Conservation (phyloP, 2,329 filamentous ascomycete species). For the Fusarium sp. region DNA sequence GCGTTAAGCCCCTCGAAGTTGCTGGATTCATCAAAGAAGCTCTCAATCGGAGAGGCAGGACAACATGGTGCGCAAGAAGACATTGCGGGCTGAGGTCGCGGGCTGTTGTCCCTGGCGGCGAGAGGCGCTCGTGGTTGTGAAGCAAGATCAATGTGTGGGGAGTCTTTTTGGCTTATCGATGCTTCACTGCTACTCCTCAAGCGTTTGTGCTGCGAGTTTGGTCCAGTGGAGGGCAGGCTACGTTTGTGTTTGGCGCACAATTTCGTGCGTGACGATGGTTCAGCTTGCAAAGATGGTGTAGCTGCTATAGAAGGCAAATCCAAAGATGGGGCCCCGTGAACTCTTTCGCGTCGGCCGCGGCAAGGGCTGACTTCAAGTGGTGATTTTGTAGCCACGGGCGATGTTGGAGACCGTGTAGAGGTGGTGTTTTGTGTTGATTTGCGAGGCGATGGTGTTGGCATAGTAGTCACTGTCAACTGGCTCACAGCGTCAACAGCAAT, state of each 20-base stretch:
- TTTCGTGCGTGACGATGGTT: not conserved
- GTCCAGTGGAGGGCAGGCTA: not conserved
- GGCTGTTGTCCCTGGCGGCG: conserved; percentile 39
- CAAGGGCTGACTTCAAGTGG: not conserved
- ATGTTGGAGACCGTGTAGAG: conserved; percentile 27
- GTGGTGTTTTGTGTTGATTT: conserved; percentile 42
- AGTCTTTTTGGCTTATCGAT: not conserved
- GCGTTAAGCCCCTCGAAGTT: not conserved
- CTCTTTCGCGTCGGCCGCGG: not conserved
- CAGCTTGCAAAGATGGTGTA: conserved; percentile 14
- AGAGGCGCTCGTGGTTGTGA: conserved; percentile 35
- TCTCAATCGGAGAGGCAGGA: not conserved
- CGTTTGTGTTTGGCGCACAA: not conserved
- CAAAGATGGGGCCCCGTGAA: not conserved
- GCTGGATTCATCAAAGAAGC: not conserved
- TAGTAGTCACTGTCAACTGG: conserved; percentile 56
- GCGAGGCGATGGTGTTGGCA: conserved; percentile 49
- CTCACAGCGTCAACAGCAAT: conserved; percentile 56
- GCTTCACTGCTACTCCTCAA: conserved; percentile 7
- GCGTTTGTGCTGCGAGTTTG: conserved; percentile 33
- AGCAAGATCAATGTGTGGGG: not conserved
- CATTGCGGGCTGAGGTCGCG: conserved; percentile 26
- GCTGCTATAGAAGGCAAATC: conserved; percentile 3
- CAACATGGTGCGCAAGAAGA: not conserved
- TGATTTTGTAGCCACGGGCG: conserved; percentile 11